Evolutionary conservation across 2,329 filamentous ascomycete species (phyloP), one percentile per base, ranked within the genome.

Genomic region (Ceratocystis albifundus): DNA sequence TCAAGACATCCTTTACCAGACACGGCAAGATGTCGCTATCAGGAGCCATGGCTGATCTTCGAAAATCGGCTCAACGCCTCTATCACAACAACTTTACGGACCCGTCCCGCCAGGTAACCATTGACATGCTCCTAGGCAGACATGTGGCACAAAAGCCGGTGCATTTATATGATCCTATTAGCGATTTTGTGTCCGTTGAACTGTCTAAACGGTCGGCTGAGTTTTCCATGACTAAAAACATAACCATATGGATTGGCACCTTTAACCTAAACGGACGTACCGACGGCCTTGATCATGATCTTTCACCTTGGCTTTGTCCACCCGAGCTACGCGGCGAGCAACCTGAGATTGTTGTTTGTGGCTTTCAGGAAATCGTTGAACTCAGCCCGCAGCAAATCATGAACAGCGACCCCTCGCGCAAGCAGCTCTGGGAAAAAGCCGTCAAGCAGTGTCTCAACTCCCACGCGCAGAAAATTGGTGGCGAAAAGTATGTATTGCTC

Each of bases 21-120:
- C 86, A 89, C 72, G 94, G 94, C 44, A 97, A 96, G 76, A 96
- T 96, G 90, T 96, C 92, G 10, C 76, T 97, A 28, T 90, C 92
- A 0, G 94, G 94, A 32, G 90, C 92, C 10, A 84, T 99, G 70
- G 92, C 94, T n/a, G 94, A 99, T 77, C 88, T 91, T 57, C 85
- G 93, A 65, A 99, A 99, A 76, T 96, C 90, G 70, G 92, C 93
- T 0, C 94, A 94, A 64, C 83, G 94, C 68, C 84, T 96, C 69
- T 97, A 96, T 73, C 93, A 96, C 77, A 99, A 99, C 77, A 97
- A 96, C 73, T 97, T 99, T 74, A 84, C 91, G 7, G 94, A 99
- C 74, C 96, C 96, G 70, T 89, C 87, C 25, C 83, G 91, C 61
- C 94, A 99, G 74, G 92, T 90, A 71, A 96, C 90, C 0, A 97